Conservation (phyloP, 371 early-diverging fungal genomes). For the Blakeslea trispora region DNA sequence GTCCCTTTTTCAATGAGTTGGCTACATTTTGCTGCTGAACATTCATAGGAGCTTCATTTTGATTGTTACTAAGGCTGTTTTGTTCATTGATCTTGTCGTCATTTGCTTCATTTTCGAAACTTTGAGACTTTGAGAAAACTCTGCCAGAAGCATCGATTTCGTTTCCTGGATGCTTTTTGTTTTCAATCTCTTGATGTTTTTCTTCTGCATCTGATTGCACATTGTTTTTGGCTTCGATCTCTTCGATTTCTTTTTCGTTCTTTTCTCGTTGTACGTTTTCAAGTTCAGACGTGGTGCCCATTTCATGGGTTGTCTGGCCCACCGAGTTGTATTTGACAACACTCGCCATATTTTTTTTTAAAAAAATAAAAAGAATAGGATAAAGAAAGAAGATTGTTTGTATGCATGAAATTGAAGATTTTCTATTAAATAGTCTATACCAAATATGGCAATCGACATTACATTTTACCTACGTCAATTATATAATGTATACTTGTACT, state of each 20-base stretch:
- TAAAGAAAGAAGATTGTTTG: background rate
- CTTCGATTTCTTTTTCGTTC: constrained; percentile 15
- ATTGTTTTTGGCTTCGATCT: constrained; percentile 14
- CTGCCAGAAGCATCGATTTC: constrained; percentile 20
- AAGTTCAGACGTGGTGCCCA: constrained; percentile 3
- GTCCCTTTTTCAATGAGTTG: background rate
- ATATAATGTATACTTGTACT: too few species aligned
- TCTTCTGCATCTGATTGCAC: background rate
- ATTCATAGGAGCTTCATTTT: background rate
- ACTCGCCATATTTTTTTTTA: constrained; percentile 8
- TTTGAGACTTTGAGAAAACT: background rate
- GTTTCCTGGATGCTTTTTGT: constrained; percentile 22
- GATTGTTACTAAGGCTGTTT: constrained; percentile 3
- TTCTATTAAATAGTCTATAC: background rate
- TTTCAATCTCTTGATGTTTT: constrained; percentile 3
- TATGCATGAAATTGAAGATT: background rate
- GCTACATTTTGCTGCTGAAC: background rate
- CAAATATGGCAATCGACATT: too few species aligned
- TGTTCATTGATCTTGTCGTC: constrained; percentile 8
- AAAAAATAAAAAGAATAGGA: constrained; percentile 1
- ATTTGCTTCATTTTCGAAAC: background rate
- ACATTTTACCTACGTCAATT: too few species aligned
- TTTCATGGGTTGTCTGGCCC: constrained; percentile 1
- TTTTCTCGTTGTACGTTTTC: constrained; percentile 16
- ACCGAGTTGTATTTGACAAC: constrained; percentile 12